Conservation (phyloP, 345 rosid genomes). For the Aquilaria yunnanensis region DNA sequence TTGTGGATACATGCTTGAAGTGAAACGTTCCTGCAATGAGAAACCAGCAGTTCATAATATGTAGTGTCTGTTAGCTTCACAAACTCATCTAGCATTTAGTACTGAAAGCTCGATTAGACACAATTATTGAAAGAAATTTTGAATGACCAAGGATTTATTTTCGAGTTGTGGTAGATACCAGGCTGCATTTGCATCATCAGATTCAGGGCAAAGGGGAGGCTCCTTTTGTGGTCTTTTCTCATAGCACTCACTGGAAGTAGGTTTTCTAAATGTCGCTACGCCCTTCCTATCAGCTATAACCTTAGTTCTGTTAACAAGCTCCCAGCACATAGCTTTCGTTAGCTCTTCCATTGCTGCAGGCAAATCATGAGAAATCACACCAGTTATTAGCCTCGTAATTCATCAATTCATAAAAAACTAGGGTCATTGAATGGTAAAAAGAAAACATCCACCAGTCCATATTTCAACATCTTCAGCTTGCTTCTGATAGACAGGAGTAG, state of each 20-base stretch:
- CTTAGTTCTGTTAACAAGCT: conserved; percentile 58
- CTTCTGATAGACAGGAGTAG: conserved; percentile 95
- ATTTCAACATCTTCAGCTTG: conserved; percentile 70
- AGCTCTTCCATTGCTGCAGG: conserved; percentile 81
- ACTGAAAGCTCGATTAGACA: background rate
- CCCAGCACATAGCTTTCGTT: conserved; percentile 87
- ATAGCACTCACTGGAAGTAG: conserved; percentile 77
- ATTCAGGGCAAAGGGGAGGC: conserved; percentile 68
- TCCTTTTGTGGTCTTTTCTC: conserved; percentile 52
- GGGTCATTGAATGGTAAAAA: background rate
- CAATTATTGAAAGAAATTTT: background rate
- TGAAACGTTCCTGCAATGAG: conserved; percentile 64
- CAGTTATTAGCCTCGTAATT: conserved; percentile 15
- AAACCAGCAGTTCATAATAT: conserved; percentile 8
- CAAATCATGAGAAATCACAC: conserved; percentile 13
- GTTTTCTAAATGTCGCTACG: conserved; percentile 75
- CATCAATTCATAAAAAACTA: no score
- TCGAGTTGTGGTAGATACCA: conserved; percentile 35
- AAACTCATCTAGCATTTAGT: background rate
- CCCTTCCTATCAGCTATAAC: conserved; percentile 71
- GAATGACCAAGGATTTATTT: no score
- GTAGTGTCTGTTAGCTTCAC: background rate
- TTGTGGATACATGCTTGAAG: conserved; percentile 91
- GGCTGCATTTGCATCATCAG: conserved; percentile 95
- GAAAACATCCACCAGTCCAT: conserved; percentile 64